phyloP scores from a whole-genome alignment of 345 rosid species.

The Balakata baccata region DNA sequence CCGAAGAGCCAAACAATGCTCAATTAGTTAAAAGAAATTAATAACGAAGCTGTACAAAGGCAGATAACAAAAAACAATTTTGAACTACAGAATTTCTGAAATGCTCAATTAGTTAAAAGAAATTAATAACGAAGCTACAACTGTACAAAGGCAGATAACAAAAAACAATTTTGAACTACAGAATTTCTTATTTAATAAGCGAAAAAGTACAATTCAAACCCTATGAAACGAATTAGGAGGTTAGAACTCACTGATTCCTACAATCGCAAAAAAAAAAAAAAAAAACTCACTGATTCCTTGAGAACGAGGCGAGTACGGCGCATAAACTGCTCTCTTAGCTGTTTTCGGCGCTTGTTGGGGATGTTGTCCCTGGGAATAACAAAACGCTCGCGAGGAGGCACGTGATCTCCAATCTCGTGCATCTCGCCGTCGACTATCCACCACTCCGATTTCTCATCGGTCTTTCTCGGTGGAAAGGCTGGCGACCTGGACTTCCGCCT shows the following conservation, averaged over 20 bases:
- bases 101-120: too few relatives aligned
- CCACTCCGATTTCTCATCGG: conserved; percentile 85
- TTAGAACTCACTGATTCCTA: conserved; percentile 61
- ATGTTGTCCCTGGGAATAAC: conserved; percentile 84
- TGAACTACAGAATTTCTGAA: not conserved
- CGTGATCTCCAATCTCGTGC: conserved; percentile 95
- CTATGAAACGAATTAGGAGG: not conserved
- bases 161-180: not conserved
- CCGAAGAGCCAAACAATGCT: not conserved
- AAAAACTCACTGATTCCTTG: conserved; percentile 69
- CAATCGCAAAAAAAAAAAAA: too few relatives aligned
- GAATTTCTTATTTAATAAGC: not conserved
- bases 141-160: not conserved
- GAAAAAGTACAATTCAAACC: conserved; percentile 2
- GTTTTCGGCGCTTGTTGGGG: conserved; percentile 89
- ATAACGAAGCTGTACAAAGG: not conserved
- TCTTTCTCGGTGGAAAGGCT: conserved; percentile 38
- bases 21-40: too few relatives aligned
- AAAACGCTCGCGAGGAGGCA: conserved; percentile 93
- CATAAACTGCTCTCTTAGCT: conserved; percentile 97
- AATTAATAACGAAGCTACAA: not conserved
- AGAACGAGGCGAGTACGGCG: conserved; percentile 95
- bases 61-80: not conserved
- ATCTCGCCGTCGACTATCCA: conserved; percentile 98
- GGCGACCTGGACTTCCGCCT: conserved; percentile 57